phyloP scores from a whole-genome alignment of 1,284 basidiomycete genomes.

The Psilocybe mexicana region DNA sequence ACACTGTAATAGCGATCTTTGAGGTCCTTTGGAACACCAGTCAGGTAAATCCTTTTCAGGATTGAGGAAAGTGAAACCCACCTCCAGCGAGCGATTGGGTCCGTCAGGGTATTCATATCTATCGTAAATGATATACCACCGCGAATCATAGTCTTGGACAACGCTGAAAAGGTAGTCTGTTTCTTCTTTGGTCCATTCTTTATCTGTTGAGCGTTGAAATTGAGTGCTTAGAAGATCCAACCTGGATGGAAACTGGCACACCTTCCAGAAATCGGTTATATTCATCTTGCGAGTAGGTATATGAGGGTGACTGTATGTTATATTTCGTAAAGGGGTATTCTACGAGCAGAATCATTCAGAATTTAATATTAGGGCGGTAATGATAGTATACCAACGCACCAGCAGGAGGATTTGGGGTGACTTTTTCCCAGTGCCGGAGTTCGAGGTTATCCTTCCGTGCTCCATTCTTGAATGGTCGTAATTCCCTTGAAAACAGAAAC shows the following conservation, averaged over 20 bases:
- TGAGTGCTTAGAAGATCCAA: not conserved
- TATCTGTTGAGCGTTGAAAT: slow-evolving; percentile 49
- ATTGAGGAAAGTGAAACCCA: slow-evolving; percentile 28
- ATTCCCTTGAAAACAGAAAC: slow-evolving; percentile 56
- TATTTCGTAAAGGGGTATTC: slow-evolving; percentile 83
- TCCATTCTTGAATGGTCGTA: slow-evolving; percentile 67
- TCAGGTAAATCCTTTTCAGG: not conserved
- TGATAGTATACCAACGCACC: slow-evolving; percentile 38
- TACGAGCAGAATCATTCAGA: slow-evolving; percentile 25
- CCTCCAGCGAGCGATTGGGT: slow-evolving; percentile 67
- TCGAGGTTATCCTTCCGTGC: slow-evolving; percentile 60
- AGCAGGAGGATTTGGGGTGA: slow-evolving; percentile 48
- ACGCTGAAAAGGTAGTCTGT: slow-evolving; percentile 91
- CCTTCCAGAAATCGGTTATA: slow-evolving; percentile 83
- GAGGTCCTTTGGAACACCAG: slow-evolving; percentile 69
- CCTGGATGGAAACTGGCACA: slow-evolving; percentile 28
- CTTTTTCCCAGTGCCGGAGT: slow-evolving; percentile 74
- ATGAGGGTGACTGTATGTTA: slow-evolving; percentile 68
- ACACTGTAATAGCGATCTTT: slow-evolving; percentile 95
- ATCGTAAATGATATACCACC: slow-evolving; percentile 92
- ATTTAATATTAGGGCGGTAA: not conserved
- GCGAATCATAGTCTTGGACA: slow-evolving; percentile 81
- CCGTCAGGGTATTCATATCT: slow-evolving; percentile 77
- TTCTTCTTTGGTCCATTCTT: slow-evolving; percentile 91
- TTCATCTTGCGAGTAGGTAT: slow-evolving; percentile 90